phyloP scores from a whole-genome alignment of 2,329 filamentous ascomycete species.

The Arthrobotrys pseudoclavata region DNA sequence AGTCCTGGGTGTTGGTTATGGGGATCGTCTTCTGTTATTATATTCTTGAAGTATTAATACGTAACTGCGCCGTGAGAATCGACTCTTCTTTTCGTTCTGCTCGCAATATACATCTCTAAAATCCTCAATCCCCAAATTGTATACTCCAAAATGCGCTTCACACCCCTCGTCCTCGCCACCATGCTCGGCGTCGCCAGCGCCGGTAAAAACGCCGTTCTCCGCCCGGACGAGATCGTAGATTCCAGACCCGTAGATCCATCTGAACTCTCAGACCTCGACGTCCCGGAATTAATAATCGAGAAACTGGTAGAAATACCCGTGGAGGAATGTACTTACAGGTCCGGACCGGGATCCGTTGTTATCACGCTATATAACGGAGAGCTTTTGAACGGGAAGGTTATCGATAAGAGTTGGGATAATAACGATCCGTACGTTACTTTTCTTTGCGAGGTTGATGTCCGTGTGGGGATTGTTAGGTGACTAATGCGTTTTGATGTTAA shows the following conservation, averaged over 20 bases:
- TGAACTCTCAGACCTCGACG: constrained; percentile 27
- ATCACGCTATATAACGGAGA: constrained; percentile 38
- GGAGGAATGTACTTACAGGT: constrained; percentile 22
- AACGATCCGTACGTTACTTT: constrained; percentile 42
- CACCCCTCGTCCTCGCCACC: constrained; percentile 22
- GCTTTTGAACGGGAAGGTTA: constrained; percentile 37
- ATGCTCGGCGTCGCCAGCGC: constrained; percentile 19
- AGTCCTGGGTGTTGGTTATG: neutral
- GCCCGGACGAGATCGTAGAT: neutral
- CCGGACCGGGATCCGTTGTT: constrained; percentile 33
- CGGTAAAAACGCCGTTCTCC: constrained; percentile 17
- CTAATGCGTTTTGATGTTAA: constrained; percentile 7
- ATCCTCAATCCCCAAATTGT: neutral
- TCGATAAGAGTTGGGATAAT: constrained; percentile 39
- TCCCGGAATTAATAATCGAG: constrained; percentile 38
- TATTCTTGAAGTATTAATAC: neutral
- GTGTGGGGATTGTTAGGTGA: neutral
- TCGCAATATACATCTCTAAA: too few relatives aligned
- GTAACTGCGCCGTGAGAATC: too few relatives aligned
- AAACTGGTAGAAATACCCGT: constrained; percentile 21
- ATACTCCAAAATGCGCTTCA: constrained; percentile 40
- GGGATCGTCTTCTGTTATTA: neutral
- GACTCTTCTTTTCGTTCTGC: too few relatives aligned
- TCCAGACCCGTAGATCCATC: neutral
- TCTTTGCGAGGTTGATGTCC: neutral